Evolutionary conservation across 441 rosid species (phyloP).

Genomic region (Erodium moschatum): DNA sequence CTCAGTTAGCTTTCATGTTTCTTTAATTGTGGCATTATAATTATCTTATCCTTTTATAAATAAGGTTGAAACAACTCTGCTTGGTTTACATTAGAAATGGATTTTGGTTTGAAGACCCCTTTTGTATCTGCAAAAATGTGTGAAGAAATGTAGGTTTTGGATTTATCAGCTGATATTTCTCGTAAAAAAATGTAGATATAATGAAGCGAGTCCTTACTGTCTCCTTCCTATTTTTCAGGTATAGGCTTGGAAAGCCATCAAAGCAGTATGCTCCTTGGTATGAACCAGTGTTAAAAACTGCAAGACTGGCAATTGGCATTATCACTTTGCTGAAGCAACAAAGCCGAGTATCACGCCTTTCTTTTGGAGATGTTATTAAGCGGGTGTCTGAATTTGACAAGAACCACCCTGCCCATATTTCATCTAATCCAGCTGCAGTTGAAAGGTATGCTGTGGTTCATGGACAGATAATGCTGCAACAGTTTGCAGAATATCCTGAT

Average conservation of each 20-base stretch:
- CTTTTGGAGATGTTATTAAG: slow-evolving; percentile 47
- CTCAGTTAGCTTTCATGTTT: not conserved
- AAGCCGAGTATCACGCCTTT: slow-evolving; percentile 45
- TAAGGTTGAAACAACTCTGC: not conserved
- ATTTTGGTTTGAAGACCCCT: slow-evolving; percentile 1
- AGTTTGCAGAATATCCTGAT: slow-evolving; percentile 52
- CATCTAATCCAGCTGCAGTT: slow-evolving; percentile 41
- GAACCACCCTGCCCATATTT: slow-evolving; percentile 45
- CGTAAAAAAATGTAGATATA: no score
- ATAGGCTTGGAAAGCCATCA: slow-evolving; percentile 73
- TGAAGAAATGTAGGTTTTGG: not conserved
- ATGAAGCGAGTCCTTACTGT: not conserved
- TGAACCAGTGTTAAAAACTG: slow-evolving; percentile 57
- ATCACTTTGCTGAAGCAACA: slow-evolving; percentile 51
- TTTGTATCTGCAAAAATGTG: not conserved
- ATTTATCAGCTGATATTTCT: not conserved
- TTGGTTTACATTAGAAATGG: not conserved
- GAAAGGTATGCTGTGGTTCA: slow-evolving; percentile 72
- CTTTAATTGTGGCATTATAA: not conserved
- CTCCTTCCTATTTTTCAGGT: slow-evolving; percentile 37
- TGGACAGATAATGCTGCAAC: slow-evolving; percentile 66
- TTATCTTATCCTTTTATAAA: not conserved
- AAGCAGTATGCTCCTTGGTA: slow-evolving; percentile 72
- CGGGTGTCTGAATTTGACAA: slow-evolving; percentile 41
- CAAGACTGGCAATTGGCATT: slow-evolving; percentile 49